Conservation (phyloP, 2,329 filamentous ascomycete species). For the Thelonectria discophora region DNA sequence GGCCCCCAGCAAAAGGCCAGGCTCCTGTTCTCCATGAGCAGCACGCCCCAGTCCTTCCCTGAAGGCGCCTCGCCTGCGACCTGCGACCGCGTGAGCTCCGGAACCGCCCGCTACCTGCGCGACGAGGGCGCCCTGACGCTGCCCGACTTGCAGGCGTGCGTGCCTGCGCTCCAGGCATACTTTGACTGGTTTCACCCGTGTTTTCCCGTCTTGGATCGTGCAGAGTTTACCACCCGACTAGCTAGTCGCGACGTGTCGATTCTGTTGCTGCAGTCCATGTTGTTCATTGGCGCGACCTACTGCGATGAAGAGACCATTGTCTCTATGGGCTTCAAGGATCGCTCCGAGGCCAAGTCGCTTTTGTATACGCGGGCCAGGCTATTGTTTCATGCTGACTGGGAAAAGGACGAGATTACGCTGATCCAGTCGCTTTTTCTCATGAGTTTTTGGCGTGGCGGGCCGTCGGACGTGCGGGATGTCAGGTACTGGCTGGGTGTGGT, state of each 20-base stretch:
- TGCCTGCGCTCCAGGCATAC: conserved; percentile 59
- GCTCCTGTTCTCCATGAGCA: conserved; percentile 44
- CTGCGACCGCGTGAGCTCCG: conserved; percentile 53
- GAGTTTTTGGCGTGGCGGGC: conserved; percentile 64
- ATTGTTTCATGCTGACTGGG: conserved; percentile 63
- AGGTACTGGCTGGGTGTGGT: conserved; percentile 61
- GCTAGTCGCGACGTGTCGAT: conserved; percentile 55
- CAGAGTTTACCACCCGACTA: conserved; percentile 52
- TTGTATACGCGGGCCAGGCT: conserved; percentile 61
- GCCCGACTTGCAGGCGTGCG: conserved; percentile 53
- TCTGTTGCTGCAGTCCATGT: conserved; percentile 61
- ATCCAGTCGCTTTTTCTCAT: conserved; percentile 63
- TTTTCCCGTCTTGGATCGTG: conserved; percentile 62
- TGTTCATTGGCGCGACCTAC: conserved; percentile 63
- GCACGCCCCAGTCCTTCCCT: conserved; percentile 36
- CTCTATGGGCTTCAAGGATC: conserved; percentile 56
- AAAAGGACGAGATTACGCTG: conserved; percentile 59
- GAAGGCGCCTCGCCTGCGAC: conserved; percentile 30
- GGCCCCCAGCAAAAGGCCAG: conserved; percentile 35
- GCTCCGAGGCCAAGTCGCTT: conserved; percentile 58
- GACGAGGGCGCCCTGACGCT: conserved; percentile 56
- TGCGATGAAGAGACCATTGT: conserved; percentile 57
- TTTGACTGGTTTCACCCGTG: conserved; percentile 66
- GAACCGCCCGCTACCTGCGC: conserved; percentile 58
- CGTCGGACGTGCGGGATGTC: conserved; percentile 57